Conservation (phyloP, 73 alveolate genomes). For the Breviolum minutum region DNA sequence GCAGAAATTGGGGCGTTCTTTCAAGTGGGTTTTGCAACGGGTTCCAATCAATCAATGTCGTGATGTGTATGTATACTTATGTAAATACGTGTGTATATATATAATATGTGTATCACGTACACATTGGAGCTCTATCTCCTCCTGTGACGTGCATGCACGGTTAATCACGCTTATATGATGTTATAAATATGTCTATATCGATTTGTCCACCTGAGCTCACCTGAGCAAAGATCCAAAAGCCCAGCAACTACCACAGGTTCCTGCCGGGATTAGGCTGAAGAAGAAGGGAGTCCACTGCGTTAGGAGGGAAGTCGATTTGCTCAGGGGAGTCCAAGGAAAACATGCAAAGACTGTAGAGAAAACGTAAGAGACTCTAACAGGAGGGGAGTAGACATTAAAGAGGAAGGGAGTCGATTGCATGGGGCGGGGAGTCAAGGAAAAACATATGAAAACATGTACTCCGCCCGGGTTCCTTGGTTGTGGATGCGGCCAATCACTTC, state of each 20-base stretch:
- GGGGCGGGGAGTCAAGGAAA: too few relatives aligned
- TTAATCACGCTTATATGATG: too few relatives aligned
- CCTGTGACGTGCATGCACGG: too few relatives aligned
- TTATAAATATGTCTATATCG: too few relatives aligned
- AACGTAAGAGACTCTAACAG: too few relatives aligned
- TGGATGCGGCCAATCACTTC: constrained; percentile 75
- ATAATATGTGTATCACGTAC: too few relatives aligned
- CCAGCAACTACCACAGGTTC: constrained; percentile 11
- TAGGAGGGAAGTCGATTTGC: background rate
- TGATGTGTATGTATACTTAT: too few relatives aligned
- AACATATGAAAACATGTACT: background rate
- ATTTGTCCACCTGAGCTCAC: too few relatives aligned
- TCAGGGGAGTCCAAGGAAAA: background rate
- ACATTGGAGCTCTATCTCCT: too few relatives aligned
- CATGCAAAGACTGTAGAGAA: too few relatives aligned
- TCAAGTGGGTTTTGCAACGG: too few relatives aligned
- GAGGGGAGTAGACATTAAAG: background rate
- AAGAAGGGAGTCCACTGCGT: background rate
- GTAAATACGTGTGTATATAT: too few relatives aligned
- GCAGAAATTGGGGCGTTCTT: background rate
- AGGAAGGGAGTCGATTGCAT: background rate
- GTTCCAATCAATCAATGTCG: background rate
- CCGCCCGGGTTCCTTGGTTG: constrained; percentile 44
- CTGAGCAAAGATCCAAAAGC: background rate
- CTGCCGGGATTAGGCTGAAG: background rate